phyloP scores from a whole-genome alignment of 139 green algal species.

The Haematococcus sp. region DNA sequence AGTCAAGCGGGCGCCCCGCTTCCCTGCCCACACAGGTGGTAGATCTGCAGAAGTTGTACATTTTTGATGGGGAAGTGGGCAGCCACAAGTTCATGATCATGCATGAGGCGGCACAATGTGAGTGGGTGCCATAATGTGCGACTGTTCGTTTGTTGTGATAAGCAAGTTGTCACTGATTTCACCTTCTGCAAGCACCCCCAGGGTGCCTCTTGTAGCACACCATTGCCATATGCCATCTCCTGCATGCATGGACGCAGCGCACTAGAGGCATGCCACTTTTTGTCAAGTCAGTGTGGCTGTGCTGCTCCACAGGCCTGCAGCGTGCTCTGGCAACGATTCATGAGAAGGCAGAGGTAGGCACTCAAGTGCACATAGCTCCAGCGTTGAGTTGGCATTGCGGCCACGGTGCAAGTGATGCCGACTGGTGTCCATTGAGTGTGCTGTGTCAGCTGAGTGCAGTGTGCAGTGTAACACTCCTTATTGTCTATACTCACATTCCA shows the following conservation, averaged over 20 bases:
- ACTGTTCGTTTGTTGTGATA: background rate
- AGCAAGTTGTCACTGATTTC: no score
- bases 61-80: slow-evolving; percentile 47
- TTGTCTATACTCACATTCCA: background rate
- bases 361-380: no score
- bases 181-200: no score
- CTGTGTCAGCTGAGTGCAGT: no score
- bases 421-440: no score
- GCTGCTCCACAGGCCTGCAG: background rate
- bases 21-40: no score
- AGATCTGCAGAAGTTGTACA: slow-evolving; percentile 50
- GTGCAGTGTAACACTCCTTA: background rate
- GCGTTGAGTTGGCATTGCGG: background rate
- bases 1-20: no score
- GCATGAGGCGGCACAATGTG: slow-evolving; percentile 2
- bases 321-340: slow-evolving; percentile 34
- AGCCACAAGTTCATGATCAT: slow-evolving; percentile 30
- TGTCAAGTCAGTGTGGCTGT: background rate
- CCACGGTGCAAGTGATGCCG: no score
- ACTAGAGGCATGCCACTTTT: no score
- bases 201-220: no score
- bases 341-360: slow-evolving; percentile 42
- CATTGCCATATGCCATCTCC: no score
- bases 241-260: background rate
- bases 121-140: background rate